These are phyloP conservation scores for Amaranthus hypochondriacus DNA, from an alignment of 148 eudicot species.

Conservation along the genomic window DNA sequence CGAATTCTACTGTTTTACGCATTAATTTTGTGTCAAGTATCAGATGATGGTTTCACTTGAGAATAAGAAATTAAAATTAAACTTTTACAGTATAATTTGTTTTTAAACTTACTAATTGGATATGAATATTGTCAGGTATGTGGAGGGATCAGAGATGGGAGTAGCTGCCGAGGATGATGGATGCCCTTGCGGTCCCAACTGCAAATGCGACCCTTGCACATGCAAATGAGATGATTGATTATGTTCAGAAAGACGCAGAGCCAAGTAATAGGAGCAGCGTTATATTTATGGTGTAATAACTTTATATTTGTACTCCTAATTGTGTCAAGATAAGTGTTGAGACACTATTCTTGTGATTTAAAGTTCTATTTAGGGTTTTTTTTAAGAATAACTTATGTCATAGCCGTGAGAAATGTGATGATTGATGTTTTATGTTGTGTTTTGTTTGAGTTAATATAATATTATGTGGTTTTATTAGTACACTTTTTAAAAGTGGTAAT, in stretches of 20 bases:
- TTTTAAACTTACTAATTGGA: too few relatives aligned
- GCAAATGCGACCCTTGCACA: conserved; percentile 77
- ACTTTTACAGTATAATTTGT: too few relatives aligned
- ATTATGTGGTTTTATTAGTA: too few relatives aligned
- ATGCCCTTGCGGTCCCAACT: conserved; percentile 73
- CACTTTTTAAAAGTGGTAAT: too few relatives aligned
- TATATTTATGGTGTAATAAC: background rate
- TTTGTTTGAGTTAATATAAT: too few relatives aligned
- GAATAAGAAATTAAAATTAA: too few relatives aligned
- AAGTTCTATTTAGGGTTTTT: background rate
- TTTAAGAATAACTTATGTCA: conserved; percentile 5
- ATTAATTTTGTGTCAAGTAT: too few relatives aligned
- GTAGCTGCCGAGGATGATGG: conserved; percentile 54
- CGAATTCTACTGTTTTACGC: too few relatives aligned
- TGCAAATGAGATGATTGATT: conserved; percentile 49
- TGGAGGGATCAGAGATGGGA: conserved; percentile 49
- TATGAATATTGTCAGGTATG: conserved; percentile 9
- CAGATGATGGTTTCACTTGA: too few relatives aligned
- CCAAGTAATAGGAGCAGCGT: background rate
- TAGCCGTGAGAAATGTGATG: background rate
- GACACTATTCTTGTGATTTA: background rate
- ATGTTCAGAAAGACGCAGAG: background rate
- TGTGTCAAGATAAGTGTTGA: conserved; percentile 3
- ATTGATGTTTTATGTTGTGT: background rate
- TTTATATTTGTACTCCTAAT: background rate